Evolutionary conservation across 306 rosid species (phyloP), one percentile per base, ranked within the genome.

Genomic region (Mucuna pruriens): DNA sequence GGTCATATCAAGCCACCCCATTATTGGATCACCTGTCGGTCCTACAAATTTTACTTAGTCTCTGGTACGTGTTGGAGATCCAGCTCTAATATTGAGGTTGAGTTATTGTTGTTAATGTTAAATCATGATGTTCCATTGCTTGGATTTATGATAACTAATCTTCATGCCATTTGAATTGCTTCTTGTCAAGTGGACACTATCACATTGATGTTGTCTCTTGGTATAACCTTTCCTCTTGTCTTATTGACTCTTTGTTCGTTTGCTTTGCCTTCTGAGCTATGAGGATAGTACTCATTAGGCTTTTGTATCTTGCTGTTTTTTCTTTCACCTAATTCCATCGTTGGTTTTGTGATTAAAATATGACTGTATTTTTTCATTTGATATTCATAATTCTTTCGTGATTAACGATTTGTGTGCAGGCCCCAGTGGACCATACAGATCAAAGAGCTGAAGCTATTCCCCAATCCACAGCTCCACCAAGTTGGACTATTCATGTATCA

Each of bases 401-500:
- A 49, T 9, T 57, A 52, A 48, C 76, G 8, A 57, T 54, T 67
- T 58, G 20, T 80, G 63, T 86, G 80, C 88, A 91, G 97, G 83
- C 52, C 54, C 39, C 67, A 6, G 46, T 15, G 79, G 85, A 84
- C 55, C 64, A 73, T 82, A 75, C 78, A 7, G 78, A 82, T 82
- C 86, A 78, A 71, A 76, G 83, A 63, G 78, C 73, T 72, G 90
- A 66, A 83, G 87, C 83, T 25, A 54, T 52, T 74, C 86, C 90
- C 54, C 80, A 74, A 52, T 83, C 89, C 58, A 60, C 84, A 40
- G 67, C 81, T 57, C 11, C 90, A 77, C 79, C 86, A 58, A 84
- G 75, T 63, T 86, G 88, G 89, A 83, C 83, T 38, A 79, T 78
- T 75, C 82, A 86, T 83, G 88, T 87, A 66, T 83, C 97, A 62